These are phyloP conservation scores for Aspergillus ellipticus DNA, from an alignment of 495 filamentous ascomycete genomes.

Conservation along the genomic window DNA sequence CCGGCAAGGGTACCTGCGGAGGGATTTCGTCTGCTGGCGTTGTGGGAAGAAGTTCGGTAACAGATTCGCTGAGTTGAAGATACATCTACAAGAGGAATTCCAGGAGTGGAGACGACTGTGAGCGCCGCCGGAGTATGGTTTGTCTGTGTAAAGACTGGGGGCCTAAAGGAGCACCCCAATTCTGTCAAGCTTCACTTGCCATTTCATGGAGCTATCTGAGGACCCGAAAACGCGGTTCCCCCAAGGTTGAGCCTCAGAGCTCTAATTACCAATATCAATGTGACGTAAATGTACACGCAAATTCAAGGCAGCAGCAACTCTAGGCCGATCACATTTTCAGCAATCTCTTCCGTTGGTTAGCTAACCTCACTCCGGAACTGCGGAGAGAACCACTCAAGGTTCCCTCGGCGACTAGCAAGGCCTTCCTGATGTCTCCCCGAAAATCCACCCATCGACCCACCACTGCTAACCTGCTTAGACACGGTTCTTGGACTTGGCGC, in stretches of 20 bases:
- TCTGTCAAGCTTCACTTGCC: not conserved
- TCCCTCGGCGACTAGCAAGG: slow-evolving; percentile 4
- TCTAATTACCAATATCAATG: slow-evolving; percentile 16
- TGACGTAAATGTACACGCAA: slow-evolving; percentile 34
- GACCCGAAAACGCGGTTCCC: not conserved
- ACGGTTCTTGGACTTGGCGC: slow-evolving; percentile 56
- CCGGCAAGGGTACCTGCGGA: slow-evolving; percentile 52
- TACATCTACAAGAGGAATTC: slow-evolving; percentile 78
- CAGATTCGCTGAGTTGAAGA: slow-evolving; percentile 68
- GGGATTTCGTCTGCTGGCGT: slow-evolving; percentile 77
- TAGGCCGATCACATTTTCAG: slow-evolving; percentile 31
- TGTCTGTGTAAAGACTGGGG: not conserved
- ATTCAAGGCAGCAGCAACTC: slow-evolving; percentile 15
- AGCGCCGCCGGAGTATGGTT: not conserved
- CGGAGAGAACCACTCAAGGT: slow-evolving; percentile 1
- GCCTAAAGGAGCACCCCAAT: not conserved
- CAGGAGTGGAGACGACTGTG: slow-evolving; percentile 72
- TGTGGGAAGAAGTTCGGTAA: slow-evolving; percentile 74
- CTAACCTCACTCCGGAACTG: slow-evolving; percentile 5
- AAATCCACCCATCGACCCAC: slow-evolving; percentile 1
- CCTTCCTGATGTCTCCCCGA: slow-evolving; percentile 6
- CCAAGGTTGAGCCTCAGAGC: not conserved
- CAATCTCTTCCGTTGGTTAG: slow-evolving; percentile 12
- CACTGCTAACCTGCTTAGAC: slow-evolving; percentile 19
- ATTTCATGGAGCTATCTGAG: not conserved